These are phyloP conservation scores for Pythium vanterpoolii DNA, from an alignment of 352 stramenopile genomes.

Conservation along the genomic window DNA sequence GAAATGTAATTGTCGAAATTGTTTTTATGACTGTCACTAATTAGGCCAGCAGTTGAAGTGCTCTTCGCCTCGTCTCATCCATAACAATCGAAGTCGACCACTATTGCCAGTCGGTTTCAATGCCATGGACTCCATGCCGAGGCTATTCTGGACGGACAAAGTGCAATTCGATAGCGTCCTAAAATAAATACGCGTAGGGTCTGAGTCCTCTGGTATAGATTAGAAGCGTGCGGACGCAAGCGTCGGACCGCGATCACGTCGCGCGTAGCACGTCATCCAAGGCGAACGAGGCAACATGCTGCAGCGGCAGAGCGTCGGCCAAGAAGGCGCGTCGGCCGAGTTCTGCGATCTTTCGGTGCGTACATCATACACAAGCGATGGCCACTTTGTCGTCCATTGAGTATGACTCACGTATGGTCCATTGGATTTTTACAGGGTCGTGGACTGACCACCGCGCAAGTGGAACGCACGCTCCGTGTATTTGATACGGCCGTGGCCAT, in stretches of 20 bases:
- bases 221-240: neutral
- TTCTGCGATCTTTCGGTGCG: conserved; percentile 65
- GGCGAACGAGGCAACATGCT: conserved; percentile 10
- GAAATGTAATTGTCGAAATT: neutral
- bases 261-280: neutral
- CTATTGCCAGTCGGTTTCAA: too few relatives aligned
- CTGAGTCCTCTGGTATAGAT: neutral
- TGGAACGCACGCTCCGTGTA: conserved; percentile 62
- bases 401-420: neutral
- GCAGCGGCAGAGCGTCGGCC: conserved; percentile 39
- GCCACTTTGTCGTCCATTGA: neutral
- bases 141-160: conserved; percentile 13
- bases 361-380: neutral
- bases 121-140: neutral
- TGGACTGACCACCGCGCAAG: conserved; percentile 44
- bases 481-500: conserved; percentile 61
- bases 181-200: neutral
- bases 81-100: neutral
- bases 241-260: neutral
- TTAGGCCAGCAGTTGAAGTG: conserved; percentile 8
- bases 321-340: conserved; percentile 56
- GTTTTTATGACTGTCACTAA: neutral
- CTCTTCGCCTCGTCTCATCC: neutral
- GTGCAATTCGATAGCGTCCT: neutral
- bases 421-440: conserved; percentile 37